Evolutionary conservation across 2,329 filamentous ascomycete genomes (phyloP).

Genomic region (Aspergillus piperis): DNA sequence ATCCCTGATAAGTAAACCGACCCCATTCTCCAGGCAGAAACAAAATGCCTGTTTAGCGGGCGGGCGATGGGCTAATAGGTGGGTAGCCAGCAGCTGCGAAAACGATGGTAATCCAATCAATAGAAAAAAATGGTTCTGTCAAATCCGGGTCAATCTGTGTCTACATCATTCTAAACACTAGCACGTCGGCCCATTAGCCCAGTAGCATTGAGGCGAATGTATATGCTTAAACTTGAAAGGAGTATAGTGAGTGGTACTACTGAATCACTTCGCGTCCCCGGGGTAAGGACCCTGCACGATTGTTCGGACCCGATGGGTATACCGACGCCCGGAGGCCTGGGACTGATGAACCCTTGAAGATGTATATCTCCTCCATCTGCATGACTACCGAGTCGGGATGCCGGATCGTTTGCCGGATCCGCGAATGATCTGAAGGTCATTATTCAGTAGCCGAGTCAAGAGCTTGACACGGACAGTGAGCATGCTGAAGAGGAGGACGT

Average conservation of each 20-base stretch:
- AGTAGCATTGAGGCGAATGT: not conserved
- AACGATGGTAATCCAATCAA: not conserved
- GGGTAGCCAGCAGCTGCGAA: not conserved
- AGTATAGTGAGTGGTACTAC: not conserved
- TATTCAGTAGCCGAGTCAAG: not conserved
- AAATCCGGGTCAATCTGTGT: not conserved
- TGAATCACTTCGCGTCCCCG: not conserved
- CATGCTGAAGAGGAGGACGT: not conserved
- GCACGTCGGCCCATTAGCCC: not conserved
- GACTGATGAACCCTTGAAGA: not conserved
- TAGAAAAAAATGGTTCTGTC: not conserved
- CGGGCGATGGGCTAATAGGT: not conserved
- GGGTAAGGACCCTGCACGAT: not conserved
- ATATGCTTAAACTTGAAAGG: slow-evolving; percentile 2
- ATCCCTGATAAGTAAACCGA: not conserved
- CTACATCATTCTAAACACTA: not conserved
- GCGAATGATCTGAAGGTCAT: not conserved
- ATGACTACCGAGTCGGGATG: slow-evolving; percentile 20
- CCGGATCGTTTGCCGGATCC: slow-evolving; percentile 6
- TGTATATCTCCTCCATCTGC: not conserved
- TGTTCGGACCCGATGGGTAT: not conserved
- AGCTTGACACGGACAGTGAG: not conserved
- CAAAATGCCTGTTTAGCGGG: not conserved
- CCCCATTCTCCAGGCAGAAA: slow-evolving; percentile 3
- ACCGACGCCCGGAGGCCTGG: not conserved